These are phyloP conservation scores for Pythium monospermum DNA, from an alignment of 352 stramenopile genomes.

Conservation along the genomic window DNA sequence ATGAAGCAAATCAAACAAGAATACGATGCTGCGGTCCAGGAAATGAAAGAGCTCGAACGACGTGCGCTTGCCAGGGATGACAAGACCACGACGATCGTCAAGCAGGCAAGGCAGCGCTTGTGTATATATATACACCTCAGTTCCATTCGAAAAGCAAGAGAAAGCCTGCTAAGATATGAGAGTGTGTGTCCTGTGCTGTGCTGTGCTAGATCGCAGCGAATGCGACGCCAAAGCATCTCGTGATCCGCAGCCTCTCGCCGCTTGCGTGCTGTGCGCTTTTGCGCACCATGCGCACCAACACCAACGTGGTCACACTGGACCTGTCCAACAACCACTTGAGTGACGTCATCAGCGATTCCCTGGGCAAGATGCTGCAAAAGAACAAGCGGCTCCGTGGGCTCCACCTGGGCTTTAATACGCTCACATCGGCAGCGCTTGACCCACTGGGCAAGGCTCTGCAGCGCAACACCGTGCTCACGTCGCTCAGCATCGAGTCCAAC, in stretches of 20 bases:
- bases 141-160: too few species aligned
- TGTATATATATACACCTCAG: too few species aligned
- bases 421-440: constrained; percentile 33
- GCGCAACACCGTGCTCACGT: constrained; percentile 43
- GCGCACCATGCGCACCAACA: constrained; percentile 52
- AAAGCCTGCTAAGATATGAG: too few species aligned
- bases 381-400: constrained; percentile 51
- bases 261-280: constrained; percentile 50
- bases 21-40: constrained; percentile 36
- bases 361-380: constrained; percentile 48
- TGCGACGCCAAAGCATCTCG: constrained; percentile 37
- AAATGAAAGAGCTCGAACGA: constrained; percentile 32
- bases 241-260: constrained; percentile 43
- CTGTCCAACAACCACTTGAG: constrained; percentile 51
- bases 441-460: constrained; percentile 34
- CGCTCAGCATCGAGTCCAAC: constrained; percentile 58
- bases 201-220: constrained; percentile 55
- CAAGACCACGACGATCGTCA: constrained; percentile 43
- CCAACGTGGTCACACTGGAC: constrained; percentile 51
- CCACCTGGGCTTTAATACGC: constrained; percentile 51
- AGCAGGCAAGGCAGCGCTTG: constrained; percentile 17
- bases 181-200: too few species aligned
- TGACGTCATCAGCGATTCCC: constrained; percentile 30
- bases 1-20: constrained; percentile 43
- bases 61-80: constrained; percentile 36